Percentiles rank a stretch among this genome's conserved stretches.
Evolutionary conservation across 2,329 filamentous ascomycete species (phyloP).

Genomic region (Beauveria scarabaeidicola): DNA sequence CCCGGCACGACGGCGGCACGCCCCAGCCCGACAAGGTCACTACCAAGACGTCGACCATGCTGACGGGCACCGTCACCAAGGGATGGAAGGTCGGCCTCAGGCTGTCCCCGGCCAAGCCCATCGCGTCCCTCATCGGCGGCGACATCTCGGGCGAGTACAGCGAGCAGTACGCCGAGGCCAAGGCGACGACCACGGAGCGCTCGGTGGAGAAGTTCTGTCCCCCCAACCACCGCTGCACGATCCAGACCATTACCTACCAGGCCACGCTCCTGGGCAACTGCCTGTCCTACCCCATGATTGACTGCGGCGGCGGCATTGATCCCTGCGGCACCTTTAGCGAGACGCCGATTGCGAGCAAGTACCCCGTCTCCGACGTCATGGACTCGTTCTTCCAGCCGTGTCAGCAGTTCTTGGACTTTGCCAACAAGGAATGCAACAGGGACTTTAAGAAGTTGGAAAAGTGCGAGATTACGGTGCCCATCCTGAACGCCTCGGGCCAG

Average conservation of each 20-base stretch:
- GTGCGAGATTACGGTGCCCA: neutral
- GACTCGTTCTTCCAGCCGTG: neutral
- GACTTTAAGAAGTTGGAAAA: neutral
- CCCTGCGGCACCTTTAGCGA: neutral
- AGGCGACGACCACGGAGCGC: neutral
- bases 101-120: neutral
- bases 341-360: neutral
- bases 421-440: neutral
- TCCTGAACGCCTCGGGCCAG: neutral
- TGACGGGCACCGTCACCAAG: neutral
- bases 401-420: neutral
- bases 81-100: neutral
- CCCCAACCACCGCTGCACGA: neutral
- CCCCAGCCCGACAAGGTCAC: neutral
- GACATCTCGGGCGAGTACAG: constrained; percentile 1
- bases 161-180: neutral
- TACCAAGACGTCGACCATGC: neutral
- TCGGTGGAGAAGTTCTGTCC: neutral
- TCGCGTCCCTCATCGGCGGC: neutral
- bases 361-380: neutral
- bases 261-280: neutral
- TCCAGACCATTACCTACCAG: neutral
- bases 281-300: neutral
- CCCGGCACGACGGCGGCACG: neutral
- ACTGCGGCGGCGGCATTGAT: neutral